Evolutionary conservation across 495 filamentous ascomycete genomes (phyloP).

Genomic region (Staphylotrichum tortipilum): DNA sequence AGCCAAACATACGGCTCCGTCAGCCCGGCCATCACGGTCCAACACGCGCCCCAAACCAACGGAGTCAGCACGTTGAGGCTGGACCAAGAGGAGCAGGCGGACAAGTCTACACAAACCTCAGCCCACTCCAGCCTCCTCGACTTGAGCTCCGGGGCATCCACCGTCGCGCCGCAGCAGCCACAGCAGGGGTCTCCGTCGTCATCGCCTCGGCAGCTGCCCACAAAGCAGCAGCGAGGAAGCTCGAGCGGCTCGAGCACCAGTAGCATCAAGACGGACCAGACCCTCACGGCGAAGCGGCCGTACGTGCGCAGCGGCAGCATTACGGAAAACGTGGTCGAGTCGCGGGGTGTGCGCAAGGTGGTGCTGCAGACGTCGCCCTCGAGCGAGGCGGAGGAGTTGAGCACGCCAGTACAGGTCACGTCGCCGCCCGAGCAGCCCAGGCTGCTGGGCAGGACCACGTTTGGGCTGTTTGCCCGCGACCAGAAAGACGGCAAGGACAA

Average conservation of each 20-base stretch:
- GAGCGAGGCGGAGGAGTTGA: slow-evolving; percentile 28
- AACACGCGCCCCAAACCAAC: slow-evolving; percentile 21
- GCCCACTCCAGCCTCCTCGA: slow-evolving; percentile 6
- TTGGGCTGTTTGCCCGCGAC: slow-evolving; percentile 9
- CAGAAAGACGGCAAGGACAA: not conserved
- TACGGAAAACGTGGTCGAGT: slow-evolving; percentile 76
- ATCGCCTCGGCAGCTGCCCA: not conserved
- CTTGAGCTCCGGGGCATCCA: not conserved
- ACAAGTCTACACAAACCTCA: slow-evolving; percentile 22
- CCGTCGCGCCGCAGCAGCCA: not conserved
- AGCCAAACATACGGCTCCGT: slow-evolving; percentile 59
- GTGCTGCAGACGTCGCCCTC: slow-evolving; percentile 64
- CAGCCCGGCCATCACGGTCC: slow-evolving; percentile 22
- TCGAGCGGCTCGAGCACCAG: slow-evolving; percentile 17
- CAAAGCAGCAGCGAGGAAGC: not conserved
- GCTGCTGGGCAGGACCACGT: slow-evolving; percentile 7
- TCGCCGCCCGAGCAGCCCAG: slow-evolving; percentile 12
- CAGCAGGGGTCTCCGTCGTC: not conserved
- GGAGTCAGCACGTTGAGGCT: slow-evolving; percentile 12
- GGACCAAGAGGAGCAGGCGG: slow-evolving; percentile 12
- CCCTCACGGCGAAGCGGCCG: slow-evolving; percentile 34
- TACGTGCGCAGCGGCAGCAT: slow-evolving; percentile 76
- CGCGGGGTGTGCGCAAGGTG: slow-evolving; percentile 75
- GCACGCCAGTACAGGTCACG: slow-evolving; percentile 16
- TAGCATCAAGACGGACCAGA: slow-evolving; percentile 11